A percentile compares a stretch with the other conserved stretches of the same genome.
phyloP scores from a whole-genome alignment of 129 eudicot species.

The Tanacetum coccineum region DNA sequence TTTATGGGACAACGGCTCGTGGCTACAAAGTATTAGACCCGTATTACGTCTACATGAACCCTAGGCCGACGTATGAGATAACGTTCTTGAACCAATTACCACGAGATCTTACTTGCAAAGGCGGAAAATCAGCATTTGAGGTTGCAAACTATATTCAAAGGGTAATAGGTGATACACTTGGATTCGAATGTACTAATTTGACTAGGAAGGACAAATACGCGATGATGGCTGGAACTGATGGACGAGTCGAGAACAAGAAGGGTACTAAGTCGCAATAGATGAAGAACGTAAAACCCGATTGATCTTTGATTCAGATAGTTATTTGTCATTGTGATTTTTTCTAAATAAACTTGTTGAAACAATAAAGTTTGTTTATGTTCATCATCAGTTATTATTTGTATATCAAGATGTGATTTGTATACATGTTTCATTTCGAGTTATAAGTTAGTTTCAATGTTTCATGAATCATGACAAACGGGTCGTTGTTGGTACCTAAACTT shows the following conservation, averaged over 20 bases:
- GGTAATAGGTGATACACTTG: conserved; percentile 60
- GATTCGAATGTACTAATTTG: conserved; percentile 84
- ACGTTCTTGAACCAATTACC: conserved; percentile 73
- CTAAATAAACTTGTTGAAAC: conserved; percentile 12
- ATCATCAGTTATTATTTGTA: conserved; percentile 11
- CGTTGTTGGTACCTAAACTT: neutral
- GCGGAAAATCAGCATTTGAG: conserved; percentile 66
- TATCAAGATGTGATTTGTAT: conserved; percentile 19
- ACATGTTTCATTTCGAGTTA: conserved; percentile 7
- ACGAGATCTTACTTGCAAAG: conserved; percentile 44
- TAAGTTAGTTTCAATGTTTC: neutral
- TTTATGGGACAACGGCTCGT: conserved; percentile 69
- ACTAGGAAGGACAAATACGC: conserved; percentile 81
- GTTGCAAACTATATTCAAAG: conserved; percentile 82
- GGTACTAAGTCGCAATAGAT: conserved; percentile 14
- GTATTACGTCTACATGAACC: conserved; percentile 79
- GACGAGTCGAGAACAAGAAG: conserved; percentile 44
- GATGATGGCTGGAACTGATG: conserved; percentile 84
- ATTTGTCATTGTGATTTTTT: conserved; percentile 18
- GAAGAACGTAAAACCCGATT: neutral
- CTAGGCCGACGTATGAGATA: conserved; percentile 75
- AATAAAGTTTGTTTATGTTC: conserved; percentile 22
- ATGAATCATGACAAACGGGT: neutral
- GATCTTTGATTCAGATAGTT: conserved; percentile 10
- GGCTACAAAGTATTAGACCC: conserved; percentile 74